Base-by-base conservation (phyloP, 2,329 filamentous ascomycete species). In the Fusarium sacchari region DNA sequence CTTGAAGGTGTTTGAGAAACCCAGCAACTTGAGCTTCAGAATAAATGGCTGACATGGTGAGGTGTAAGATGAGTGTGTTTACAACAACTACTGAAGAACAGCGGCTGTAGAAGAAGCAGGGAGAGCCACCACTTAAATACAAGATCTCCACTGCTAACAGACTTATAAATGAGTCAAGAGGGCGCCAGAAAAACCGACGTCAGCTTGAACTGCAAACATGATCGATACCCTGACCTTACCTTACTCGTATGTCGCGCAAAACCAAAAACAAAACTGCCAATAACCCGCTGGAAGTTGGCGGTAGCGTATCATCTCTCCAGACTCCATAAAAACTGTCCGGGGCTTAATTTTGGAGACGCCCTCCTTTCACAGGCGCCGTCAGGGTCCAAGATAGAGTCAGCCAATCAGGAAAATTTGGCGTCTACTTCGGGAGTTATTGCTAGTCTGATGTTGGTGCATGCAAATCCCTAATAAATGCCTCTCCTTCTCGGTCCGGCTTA, bases 21-120 rank as follows among this genome's bases (percentile, higher is more conserved):
- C 76, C 71, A 66, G 78, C 75, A 36, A 80, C 75, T 34, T 80
- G 78, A 60, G 77, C 78, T 32, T 75, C 64, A 15, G 77, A 73
- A 67, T 80, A 80, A 40, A 78, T 65, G 42, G 69, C 69, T 30
- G 78, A 77, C 78, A 80, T 80, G 71, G 28, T 62, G 55, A 61
- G 53, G 40, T 67, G n/a, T 42, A 50, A 46, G 18, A 57, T 22
- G 28, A 63, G 20, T n/a, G 46, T 40, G 26, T 47, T 36, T 39
- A 15, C 46, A 37, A 42, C 49, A 52, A 24, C n/a, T 42, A 42
- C 18, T 59, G 58, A 30, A 36, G 44, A 50, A 60, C 46, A 58
- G 57, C 14, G 59, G 34, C 55, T 37, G 37, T 32, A 24, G 11
- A 37, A 74, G 32, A 24, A 52, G 32, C n/a, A 55, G 22, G n/a